These are phyloP conservation scores for Pythium grandisporangium DNA, from an alignment of 352 stramenopile species.

Conservation along the genomic window DNA sequence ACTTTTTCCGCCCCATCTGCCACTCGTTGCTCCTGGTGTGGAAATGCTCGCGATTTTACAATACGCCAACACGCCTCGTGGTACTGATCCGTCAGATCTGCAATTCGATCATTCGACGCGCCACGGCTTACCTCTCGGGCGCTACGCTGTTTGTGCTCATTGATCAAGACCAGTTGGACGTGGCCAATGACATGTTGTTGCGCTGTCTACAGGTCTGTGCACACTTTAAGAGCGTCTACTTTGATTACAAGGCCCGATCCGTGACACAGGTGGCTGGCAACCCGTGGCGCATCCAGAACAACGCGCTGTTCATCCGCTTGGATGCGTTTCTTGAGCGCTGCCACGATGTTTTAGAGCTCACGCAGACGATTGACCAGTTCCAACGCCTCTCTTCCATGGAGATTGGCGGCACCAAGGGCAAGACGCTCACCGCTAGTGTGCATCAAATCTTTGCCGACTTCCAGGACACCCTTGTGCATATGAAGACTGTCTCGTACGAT, in stretches of 20 bases:
- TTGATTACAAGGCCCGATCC: conserved; percentile 88
- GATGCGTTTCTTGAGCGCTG: conserved; percentile 89
- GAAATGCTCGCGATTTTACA: conserved; percentile 90
- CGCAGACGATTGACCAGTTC: conserved; percentile 87
- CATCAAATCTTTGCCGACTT: conserved; percentile 87
- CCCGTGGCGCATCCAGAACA: conserved; percentile 88
- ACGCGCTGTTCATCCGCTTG: conserved; percentile 85
- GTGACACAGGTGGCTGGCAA: conserved; percentile 73
- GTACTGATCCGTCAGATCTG: conserved; percentile 85
- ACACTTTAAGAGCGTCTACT: conserved; percentile 89
- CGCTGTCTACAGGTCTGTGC: conserved; percentile 74
- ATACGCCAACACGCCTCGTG: conserved; percentile 80
- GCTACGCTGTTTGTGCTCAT: conserved; percentile 75
- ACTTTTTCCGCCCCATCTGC: conserved; percentile 81
- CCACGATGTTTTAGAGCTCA: conserved; percentile 87
- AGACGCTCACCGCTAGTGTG: conserved; percentile 86
- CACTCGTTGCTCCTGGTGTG: conserved; percentile 86
- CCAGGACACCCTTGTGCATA: conserved; percentile 54
- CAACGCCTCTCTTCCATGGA: conserved; percentile 83
- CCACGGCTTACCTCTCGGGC: conserved; percentile 62
- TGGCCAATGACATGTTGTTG: conserved; percentile 64
- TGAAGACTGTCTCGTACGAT: conserved; percentile 83
- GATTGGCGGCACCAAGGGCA: conserved; percentile 89
- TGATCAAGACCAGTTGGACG: conserved; percentile 59
- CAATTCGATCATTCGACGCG: conserved; percentile 84